phyloP scores from a whole-genome alignment of 2,329 filamentous ascomycete genomes.

The Rachicladosporium sp. region DNA sequence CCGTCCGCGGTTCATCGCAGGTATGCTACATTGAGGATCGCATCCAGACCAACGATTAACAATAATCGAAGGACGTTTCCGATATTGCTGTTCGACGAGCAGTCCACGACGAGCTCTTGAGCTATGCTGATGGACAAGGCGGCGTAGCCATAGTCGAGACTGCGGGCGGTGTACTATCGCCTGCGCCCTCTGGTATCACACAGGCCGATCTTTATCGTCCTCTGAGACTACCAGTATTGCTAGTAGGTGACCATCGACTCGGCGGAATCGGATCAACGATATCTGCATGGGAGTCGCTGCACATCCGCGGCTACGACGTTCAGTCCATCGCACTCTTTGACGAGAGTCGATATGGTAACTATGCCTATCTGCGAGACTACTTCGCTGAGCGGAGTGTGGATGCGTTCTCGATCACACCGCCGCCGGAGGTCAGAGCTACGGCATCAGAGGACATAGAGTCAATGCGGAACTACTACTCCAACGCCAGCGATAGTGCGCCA shows the following conservation, averaged over 20 bases:
- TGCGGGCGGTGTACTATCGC: conserved; percentile 70
- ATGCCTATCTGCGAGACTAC: conserved; percentile 54
- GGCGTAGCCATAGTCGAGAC: conserved; percentile 67
- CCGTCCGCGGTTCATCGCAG: conserved; percentile 34
- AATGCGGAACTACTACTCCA: conserved; percentile 54
- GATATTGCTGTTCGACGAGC: conserved; percentile 26
- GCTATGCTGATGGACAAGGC: conserved; percentile 30
- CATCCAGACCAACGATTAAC: not conserved
- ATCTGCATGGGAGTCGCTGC: conserved; percentile 65
- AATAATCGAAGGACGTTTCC: conserved; percentile 7
- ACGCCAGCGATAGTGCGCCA: conserved; percentile 27
- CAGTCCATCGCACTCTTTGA: conserved; percentile 58
- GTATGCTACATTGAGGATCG: too few relatives aligned
- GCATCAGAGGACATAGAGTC: conserved; percentile 38
- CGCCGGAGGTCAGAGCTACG: conserved; percentile 39
- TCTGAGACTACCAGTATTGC: conserved; percentile 57
- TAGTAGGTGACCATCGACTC: conserved; percentile 62
- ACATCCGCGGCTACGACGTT: conserved; percentile 70
- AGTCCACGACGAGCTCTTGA: conserved; percentile 29
- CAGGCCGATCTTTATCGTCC: conserved; percentile 70
- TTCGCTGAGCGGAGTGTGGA: conserved; percentile 49
- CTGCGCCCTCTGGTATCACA: conserved; percentile 59
- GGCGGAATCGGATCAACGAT: conserved; percentile 74
- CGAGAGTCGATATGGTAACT: conserved; percentile 54
- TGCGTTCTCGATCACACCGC: conserved; percentile 44